Evolutionary conservation across 1,284 basidiomycete genomes (phyloP).

Genomic region (Vanrija humicola): DNA sequence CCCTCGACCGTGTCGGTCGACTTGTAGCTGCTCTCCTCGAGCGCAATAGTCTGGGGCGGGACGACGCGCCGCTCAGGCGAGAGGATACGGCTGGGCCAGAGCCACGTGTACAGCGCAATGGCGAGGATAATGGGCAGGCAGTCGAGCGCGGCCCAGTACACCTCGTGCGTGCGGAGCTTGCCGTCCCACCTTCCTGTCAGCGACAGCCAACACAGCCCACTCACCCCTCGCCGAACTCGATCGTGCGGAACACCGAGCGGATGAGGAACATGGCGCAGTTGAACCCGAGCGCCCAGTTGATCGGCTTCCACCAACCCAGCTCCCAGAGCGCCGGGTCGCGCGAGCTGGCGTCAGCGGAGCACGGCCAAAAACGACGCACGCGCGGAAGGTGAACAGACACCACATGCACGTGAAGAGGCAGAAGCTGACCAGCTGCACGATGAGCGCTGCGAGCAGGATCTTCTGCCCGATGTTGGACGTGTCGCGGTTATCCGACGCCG

Average conservation of each 20-base stretch:
- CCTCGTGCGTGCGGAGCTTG: constrained; percentile 59
- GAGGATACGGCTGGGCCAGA: constrained; percentile 30
- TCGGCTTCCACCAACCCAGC: constrained; percentile 56
- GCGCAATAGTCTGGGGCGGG: too few species aligned
- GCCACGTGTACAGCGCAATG: constrained; percentile 45
- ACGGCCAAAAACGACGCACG: constrained; percentile 40
- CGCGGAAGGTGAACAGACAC: constrained; percentile 56
- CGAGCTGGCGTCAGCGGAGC: not conserved
- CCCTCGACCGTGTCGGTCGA: too few species aligned
- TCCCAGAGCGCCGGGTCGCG: not conserved
- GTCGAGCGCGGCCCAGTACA: constrained; percentile 63
- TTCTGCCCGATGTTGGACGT: constrained; percentile 39
- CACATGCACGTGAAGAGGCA: constrained; percentile 58
- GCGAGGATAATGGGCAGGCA: constrained; percentile 58
- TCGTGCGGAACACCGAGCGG: constrained; percentile 63
- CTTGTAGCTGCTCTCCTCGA: too few species aligned
- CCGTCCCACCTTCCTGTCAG: constrained; percentile 51
- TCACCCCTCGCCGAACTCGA: constrained; percentile 63
- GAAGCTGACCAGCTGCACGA: constrained; percentile 61
- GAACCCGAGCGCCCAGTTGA: constrained; percentile 55
- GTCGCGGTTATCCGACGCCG: constrained; percentile 24
- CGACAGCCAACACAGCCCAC: constrained; percentile 51
- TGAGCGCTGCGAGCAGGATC: constrained; percentile 62
- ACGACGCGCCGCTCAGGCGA: not conserved
- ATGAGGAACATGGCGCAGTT: constrained; percentile 54